phyloP scores from a whole-genome alignment of 495 filamentous ascomycete genomes.

The Haplographium delicatum region DNA sequence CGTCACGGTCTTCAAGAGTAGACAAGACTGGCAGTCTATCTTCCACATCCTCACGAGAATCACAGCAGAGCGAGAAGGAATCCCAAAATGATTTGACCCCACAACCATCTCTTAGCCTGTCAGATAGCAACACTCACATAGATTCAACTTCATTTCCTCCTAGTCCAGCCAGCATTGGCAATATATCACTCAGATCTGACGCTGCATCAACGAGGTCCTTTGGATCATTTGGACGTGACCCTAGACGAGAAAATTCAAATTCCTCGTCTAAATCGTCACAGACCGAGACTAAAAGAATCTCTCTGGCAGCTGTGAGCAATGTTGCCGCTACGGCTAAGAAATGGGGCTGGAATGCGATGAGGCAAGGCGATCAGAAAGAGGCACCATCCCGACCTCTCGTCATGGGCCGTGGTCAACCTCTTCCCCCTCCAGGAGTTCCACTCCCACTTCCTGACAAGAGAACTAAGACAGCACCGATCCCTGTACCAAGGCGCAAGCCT shows the following conservation, averaged over 20 bases:
- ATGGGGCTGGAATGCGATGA: conserved; percentile 74
- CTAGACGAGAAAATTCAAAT: conserved; percentile 14
- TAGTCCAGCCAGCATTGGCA: conserved; percentile 30
- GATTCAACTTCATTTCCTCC: conserved; percentile 21
- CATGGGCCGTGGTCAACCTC: conserved; percentile 67
- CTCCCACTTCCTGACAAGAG: conserved; percentile 51
- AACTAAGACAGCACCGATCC: conserved; percentile 48
- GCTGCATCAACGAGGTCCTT: conserved; percentile 13
- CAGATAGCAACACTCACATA: conserved; percentile 9
- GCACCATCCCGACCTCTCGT: conserved; percentile 44
- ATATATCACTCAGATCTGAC: conserved; percentile 24
- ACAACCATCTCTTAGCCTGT: conserved; percentile 14
- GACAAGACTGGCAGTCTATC: conserved; percentile 31
- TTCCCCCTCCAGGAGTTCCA: conserved; percentile 69
- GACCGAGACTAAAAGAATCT: conserved; percentile 35
- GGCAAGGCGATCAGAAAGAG: conserved; percentile 42
- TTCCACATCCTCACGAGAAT: conserved; percentile 32
- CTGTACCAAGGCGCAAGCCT: conserved; percentile 57
- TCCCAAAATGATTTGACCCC: conserved; percentile 16
- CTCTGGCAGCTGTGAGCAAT: conserved; percentile 57
- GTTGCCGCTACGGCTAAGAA: conserved; percentile 76
- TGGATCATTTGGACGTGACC: conserved; percentile 11
- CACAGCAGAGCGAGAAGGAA: conserved; percentile 5
- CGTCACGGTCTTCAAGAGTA: conserved; percentile 34
- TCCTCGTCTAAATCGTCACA: conserved; percentile 18